Evolutionary conservation across 768 basidiomycete genomes (phyloP), one percentile per base, ranked within the genome.

Genomic region (Cystofilobasidium macerans): DNA sequence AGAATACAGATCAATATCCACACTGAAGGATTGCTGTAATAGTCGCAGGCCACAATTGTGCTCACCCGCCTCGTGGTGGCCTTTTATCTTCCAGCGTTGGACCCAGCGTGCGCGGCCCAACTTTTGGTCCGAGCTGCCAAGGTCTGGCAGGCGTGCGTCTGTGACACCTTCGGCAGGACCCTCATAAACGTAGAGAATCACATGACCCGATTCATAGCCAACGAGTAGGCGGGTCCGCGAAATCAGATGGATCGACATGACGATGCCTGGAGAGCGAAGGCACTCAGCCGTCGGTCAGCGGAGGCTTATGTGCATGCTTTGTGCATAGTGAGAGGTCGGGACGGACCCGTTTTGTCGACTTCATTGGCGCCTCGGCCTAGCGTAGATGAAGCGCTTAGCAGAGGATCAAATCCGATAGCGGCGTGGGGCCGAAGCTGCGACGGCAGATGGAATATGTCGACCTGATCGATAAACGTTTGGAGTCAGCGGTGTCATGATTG

Each of bases 191-290:
- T 51, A 85, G 38, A 91, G 75, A 26, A 81, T 82, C n/a, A 95
- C 85, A n/a, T 82, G 80, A 0, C 94, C 93, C 67, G 86, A 85
- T 77, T 99, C 94, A 73, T 89, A 94, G 0, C 83, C 88, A 43
- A 83, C 80, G 0, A 93, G 73, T 6, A 94, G 75, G 2, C 83
- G 80, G 5, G 62, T 65, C 14, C 59, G 53, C 45, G 77, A 75
- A 61, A 82, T 84, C 1, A 95, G 77, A 71, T 89, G 85, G 68
- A 92, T 74, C 0, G 87, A 83, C 94, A 97, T 99, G 71, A 95
- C 84, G 58, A 93, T 86, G 0, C 91, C 91, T 88, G 70, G 36
- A 58, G 56, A 56, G 42, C 48, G 16, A 24, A 51, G 30, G 51
- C 33, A 47, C 20, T 33, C 33, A 16, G 20, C 30, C 9, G 36